Conservation (phyloP, 2,329 filamentous ascomycete genomes). For the Claviceps humidiphila region DNA sequence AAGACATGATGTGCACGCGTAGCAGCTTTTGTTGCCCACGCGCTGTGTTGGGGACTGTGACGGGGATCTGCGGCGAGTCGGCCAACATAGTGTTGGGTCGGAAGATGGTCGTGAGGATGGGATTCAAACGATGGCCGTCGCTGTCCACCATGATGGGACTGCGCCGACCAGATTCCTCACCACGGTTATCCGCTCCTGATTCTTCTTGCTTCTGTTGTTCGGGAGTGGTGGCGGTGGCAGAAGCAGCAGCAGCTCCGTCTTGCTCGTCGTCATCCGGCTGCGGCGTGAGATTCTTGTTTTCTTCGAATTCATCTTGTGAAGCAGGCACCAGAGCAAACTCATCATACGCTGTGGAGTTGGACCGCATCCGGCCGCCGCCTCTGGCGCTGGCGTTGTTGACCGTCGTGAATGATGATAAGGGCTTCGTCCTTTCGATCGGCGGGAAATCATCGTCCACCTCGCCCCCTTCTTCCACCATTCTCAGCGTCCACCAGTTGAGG, state of each 20-base stretch:
- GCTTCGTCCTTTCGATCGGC: slow-evolving; percentile 59
- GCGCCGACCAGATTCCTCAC: too few relatives aligned
- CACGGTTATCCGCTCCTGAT: too few relatives aligned
- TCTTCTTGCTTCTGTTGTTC: slow-evolving; percentile 10
- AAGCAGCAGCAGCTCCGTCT: slow-evolving; percentile 26
- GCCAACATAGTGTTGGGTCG: slow-evolving; percentile 40
- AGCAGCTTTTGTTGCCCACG: slow-evolving; percentile 59
- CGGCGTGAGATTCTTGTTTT: slow-evolving; percentile 57
- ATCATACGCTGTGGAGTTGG: slow-evolving; percentile 65
- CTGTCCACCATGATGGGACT: slow-evolving; percentile 7
- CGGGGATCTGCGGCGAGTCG: slow-evolving; percentile 39
- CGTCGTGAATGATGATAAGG: slow-evolving; percentile 66
- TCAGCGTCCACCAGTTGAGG: slow-evolving; percentile 69
- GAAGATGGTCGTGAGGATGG: slow-evolving; percentile 48
- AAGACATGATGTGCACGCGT: slow-evolving; percentile 56
- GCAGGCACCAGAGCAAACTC: slow-evolving; percentile 72
- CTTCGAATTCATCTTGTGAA: slow-evolving; percentile 50
- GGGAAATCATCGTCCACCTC: slow-evolving; percentile 81
- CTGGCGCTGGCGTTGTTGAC: slow-evolving; percentile 70
- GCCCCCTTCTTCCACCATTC: slow-evolving; percentile 74
- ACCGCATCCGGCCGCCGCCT: slow-evolving; percentile 42
- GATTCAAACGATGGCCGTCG: slow-evolving; percentile 36
- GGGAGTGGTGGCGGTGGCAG: not conserved
- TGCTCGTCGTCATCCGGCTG: slow-evolving; percentile 50
- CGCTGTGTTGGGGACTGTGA: slow-evolving; percentile 27